phyloP scores from a whole-genome alignment of 441 rosid species.

The Kokia cookei region DNA sequence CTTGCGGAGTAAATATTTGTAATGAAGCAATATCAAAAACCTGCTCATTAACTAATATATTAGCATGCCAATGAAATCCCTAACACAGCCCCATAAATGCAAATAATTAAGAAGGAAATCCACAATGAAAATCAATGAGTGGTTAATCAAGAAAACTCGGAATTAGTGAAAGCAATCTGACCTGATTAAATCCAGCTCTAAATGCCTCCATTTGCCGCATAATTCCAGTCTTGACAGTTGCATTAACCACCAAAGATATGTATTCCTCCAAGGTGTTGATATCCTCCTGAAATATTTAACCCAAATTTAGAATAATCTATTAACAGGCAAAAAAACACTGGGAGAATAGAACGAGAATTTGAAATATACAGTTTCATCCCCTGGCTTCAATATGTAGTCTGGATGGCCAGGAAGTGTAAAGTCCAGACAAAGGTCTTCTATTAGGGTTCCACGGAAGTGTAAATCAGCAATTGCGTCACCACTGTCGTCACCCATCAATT shows the following conservation, averaged over 20 bases:
- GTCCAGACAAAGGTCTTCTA: slow-evolving; percentile 88
- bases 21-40: slow-evolving; percentile 89
- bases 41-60: slow-evolving; percentile 32
- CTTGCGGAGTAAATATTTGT: slow-evolving; percentile 89
- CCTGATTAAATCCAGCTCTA: slow-evolving; percentile 97
- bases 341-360: neutral
- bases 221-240: slow-evolving; percentile 83
- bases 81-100: neutral
- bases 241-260: slow-evolving; percentile 80
- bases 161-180: slow-evolving; percentile 9
- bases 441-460: slow-evolving; percentile 51
- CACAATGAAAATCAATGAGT: neutral
- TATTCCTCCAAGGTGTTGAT: slow-evolving; percentile 80
- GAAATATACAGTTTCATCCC: slow-evolving; percentile 70
- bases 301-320: neutral
- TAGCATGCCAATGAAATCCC: neutral
- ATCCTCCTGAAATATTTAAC: slow-evolving; percentile 50
- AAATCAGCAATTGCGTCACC: slow-evolving; percentile 36
- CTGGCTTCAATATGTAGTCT: slow-evolving; percentile 69
- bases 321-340: neutral
- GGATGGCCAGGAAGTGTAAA: slow-evolving; percentile 98
- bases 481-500: slow-evolving; percentile 36
- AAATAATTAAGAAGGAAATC: neutral
- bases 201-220: slow-evolving; percentile 86
- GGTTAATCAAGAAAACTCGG: neutral